Conservation (phyloP, 1,284 basidiomycete genomes). For the Marasmius sp. region DNA sequence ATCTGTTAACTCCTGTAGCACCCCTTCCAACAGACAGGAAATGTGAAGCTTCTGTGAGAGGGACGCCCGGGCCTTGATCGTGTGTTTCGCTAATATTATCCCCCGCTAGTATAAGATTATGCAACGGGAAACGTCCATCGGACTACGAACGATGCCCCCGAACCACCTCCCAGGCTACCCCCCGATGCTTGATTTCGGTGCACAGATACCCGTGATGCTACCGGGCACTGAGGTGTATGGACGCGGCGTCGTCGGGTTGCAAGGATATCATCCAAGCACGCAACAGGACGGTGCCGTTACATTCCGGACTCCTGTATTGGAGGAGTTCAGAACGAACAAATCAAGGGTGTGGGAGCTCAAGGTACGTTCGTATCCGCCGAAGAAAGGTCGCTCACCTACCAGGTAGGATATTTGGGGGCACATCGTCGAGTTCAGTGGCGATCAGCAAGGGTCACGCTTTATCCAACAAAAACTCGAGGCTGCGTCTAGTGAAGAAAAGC, state of each 20-base stretch:
- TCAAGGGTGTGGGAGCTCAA: constrained; percentile 78
- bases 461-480: constrained; percentile 85
- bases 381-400: neutral
- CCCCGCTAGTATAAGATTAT: constrained; percentile 44
- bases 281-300: constrained; percentile 37
- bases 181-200: constrained; percentile 45
- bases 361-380: constrained; percentile 41
- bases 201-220: constrained; percentile 48
- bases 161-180: constrained; percentile 42
- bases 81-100: constrained; percentile 11
- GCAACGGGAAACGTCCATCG: constrained; percentile 43
- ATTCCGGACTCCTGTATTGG: constrained; percentile 70
- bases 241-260: constrained; percentile 32
- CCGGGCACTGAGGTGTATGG: constrained; percentile 44
- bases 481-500: constrained; percentile 76
- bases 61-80: constrained; percentile 6
- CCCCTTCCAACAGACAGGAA: constrained; percentile 58
- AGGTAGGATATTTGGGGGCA: constrained; percentile 82
- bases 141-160: constrained; percentile 39
- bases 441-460: constrained; percentile 92
- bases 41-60: constrained; percentile 53
- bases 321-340: constrained; percentile 85
- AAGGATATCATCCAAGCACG: constrained; percentile 39
- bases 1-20: constrained; percentile 35
- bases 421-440: constrained; percentile 90